Conservation (phyloP, 331 rosid species). For the Rosa hybrid region DNA sequence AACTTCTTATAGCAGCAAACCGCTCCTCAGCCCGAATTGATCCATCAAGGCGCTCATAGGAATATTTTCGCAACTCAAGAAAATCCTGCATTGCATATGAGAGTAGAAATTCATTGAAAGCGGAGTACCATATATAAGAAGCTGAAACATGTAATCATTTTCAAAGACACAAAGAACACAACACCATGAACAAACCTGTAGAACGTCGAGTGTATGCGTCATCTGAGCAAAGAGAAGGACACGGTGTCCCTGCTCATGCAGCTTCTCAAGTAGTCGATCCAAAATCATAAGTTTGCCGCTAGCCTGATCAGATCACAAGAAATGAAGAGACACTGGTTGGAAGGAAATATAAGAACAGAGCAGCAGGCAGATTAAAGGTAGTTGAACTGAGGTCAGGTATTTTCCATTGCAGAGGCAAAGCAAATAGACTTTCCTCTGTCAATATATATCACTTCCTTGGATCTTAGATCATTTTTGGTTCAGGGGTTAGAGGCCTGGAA, state of each 20-base stretch:
- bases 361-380: conserved; percentile 12
- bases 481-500: not conserved
- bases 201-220: conserved; percentile 95
- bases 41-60: conserved; percentile 98
- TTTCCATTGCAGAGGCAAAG: not conserved
- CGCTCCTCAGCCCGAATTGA: conserved; percentile 99
- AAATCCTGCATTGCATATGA: conserved; percentile 55
- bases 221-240: conserved; percentile 94
- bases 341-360: conserved; percentile 17
- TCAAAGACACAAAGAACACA: not conserved
- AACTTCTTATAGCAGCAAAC: conserved; percentile 96
- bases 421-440: not conserved
- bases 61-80: conserved; percentile 76
- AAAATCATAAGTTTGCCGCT: conserved; percentile 85
- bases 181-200: conserved; percentile 56
- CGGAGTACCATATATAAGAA: not conserved
- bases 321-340: conserved; percentile 17
- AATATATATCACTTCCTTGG: too few species aligned
- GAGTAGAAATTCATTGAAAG: conserved; percentile 1
- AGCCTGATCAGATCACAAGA: conserved; percentile 55
- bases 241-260: conserved; percentile 73
- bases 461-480: not conserved
- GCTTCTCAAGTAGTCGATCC: conserved; percentile 86
- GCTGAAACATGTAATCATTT: not conserved
- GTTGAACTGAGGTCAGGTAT: not conserved